A percentile compares a stretch with the other conserved stretches of the same genome.
Conservation (phyloP, 2,329 filamentous ascomycete genomes). For the Stemphylium lycopersici region DNA sequence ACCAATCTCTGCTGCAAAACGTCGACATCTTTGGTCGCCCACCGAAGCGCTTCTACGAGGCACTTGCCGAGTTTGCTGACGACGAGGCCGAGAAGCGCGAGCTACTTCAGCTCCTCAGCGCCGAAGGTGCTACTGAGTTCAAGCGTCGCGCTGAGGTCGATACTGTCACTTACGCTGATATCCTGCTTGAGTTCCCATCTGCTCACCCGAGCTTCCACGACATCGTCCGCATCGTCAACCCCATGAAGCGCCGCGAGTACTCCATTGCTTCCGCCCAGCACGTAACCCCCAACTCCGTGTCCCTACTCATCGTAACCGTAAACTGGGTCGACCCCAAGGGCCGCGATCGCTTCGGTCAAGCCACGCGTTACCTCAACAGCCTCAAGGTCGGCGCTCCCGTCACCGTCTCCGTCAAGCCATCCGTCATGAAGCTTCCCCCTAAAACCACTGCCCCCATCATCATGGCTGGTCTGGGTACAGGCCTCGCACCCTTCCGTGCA, state of each 20-base stretch:
- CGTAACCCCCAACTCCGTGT: constrained; percentile 86
- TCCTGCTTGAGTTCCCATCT: constrained; percentile 87
- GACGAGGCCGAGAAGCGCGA: constrained; percentile 83
- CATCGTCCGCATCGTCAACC: constrained; percentile 82
- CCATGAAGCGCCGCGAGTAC: constrained; percentile 96
- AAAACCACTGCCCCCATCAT: constrained; percentile 91
- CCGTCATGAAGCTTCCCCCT: constrained; percentile 96
- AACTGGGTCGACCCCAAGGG: constrained; percentile 90
- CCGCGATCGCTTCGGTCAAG: constrained; percentile 89
- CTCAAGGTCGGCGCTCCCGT: constrained; percentile 78
- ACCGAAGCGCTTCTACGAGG: constrained; percentile 97
- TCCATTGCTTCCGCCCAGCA: constrained; percentile 98
- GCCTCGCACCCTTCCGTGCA: constrained; percentile 97
- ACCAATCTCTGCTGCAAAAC: constrained; percentile 89
- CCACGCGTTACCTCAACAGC: constrained; percentile 83
- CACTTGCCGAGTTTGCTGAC: constrained; percentile 81
- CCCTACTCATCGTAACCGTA: constrained; percentile 96
- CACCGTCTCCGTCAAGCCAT: constrained; percentile 94
- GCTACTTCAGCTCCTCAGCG: constrained; percentile 72
- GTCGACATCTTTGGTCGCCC: constrained; percentile 96
- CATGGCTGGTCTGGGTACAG: constrained; percentile 98
- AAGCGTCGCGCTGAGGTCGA: constrained; percentile 91
- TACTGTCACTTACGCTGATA: constrained; percentile 86
- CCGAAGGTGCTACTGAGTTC: constrained; percentile 85
- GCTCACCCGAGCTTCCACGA: constrained; percentile 89